Evolutionary conservation across 768 basidiomycete species (phyloP), one percentile per base, ranked within the genome.

Genomic region (Suillus brevipes): DNA sequence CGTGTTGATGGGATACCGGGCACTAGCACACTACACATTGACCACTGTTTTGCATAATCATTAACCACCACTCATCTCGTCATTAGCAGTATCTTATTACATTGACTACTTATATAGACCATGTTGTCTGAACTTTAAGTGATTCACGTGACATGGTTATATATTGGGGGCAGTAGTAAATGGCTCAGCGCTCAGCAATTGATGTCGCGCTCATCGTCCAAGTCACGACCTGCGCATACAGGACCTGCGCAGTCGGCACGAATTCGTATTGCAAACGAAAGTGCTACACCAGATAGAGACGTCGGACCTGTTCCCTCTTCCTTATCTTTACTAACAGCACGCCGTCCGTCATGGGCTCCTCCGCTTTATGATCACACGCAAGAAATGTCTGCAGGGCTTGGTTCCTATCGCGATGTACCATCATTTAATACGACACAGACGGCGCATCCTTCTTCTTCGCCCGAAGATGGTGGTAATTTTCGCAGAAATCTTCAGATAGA

Each of bases 401-500:
- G 71, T 0, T 77, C 75, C 0, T 76, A 77, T 45, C 75, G 76
- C 12, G 75, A 76, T 47, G 65, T 76, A 36, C 74, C 76, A 2
- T 53, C 66, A 12, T 67, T 76, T 57, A 58, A 72, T 8, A 68
- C 71, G 16, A 28, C 65, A 9, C 65, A 71, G 47, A 64, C 53
- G 2, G 63, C 67, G 0, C 73, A 66, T 34, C 66, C 71, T 2
- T 72, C 75, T 10, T 73, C 72, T 4, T 76, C 75, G 20, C 75
- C 75, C 0, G 88, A 90, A 65, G 87, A 91, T 70, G 82, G 84
- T 10, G 81, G 83, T 20, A 88, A 86, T 67, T 82, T 90, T 68
- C 79, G 79, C 60, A 78, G 82, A 60, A 87, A 83, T 65, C 74
- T 91, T 65, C 84, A 90, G 73, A 92, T 93, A 66, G 88, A 91